phyloP scores from a whole-genome alignment of 345 rosid genomes.

The Eucalyptus curtisii region DNA sequence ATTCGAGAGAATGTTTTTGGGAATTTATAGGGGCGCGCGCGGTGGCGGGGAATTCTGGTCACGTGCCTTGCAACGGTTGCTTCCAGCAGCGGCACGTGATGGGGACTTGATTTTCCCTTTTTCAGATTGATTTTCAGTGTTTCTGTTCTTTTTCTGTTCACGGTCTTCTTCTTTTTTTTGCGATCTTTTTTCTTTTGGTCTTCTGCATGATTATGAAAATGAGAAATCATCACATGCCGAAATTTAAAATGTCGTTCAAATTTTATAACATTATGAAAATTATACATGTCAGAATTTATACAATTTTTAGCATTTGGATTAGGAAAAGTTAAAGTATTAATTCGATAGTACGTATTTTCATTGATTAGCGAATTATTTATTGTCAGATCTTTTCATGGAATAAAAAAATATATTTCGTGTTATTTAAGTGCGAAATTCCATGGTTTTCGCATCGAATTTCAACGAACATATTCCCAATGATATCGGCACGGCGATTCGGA shows the following conservation, averaged over 20 bases:
- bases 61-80: neutral
- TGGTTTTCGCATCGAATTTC: neutral
- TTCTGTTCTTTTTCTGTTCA: neutral
- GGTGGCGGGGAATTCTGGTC: neutral
- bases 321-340: rapidly evolving
- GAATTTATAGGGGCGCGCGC: neutral
- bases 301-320: neutral
- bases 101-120: neutral
- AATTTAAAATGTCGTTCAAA: neutral
- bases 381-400: too few relatives aligned
- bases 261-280: neutral
- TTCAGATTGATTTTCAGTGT: neutral
- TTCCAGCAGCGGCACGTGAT: neutral
- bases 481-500: too few relatives aligned
- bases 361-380: neutral
- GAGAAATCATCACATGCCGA: neutral
- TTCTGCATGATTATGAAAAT: neutral
- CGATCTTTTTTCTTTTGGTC: neutral
- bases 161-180: rapidly evolving
- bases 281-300: neutral
- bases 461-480: too few relatives aligned
- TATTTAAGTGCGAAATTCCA: too few relatives aligned
- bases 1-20: neutral
- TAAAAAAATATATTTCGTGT: too few relatives aligned
- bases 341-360: neutral